Percentiles rank a stretch among this genome's conserved stretches.
Evolutionary conservation across 306 rosid species (phyloP).

Genomic region (Pyrus bretschneideri): DNA sequence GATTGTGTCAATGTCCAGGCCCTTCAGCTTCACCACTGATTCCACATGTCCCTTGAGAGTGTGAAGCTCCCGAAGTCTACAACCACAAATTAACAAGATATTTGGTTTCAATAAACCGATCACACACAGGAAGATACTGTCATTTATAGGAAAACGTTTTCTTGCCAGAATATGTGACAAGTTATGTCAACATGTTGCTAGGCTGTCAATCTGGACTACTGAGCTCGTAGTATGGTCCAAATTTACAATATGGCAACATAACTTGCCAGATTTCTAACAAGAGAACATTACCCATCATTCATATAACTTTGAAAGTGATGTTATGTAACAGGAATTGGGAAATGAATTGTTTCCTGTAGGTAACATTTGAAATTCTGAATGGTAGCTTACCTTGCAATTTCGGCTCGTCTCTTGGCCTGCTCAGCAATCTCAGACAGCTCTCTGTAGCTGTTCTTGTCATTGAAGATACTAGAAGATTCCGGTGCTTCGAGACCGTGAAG

Average conservation of each 20-base stretch:
- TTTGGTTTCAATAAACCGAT: background rate
- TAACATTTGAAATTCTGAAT: background rate
- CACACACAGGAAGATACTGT: background rate
- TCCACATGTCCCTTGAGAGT: conserved; percentile 98
- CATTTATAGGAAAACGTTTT: background rate
- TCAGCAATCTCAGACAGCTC: conserved; percentile 96
- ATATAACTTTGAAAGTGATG: background rate
- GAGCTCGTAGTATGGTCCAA: background rate
- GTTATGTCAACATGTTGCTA: background rate
- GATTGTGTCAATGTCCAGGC: conserved; percentile 82
- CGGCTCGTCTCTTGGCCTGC: conserved; percentile 98
- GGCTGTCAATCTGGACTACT: background rate
- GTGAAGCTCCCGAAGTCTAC: conserved; percentile 89
- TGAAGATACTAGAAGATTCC: conserved; percentile 44
- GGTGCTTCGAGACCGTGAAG: conserved; percentile 96
- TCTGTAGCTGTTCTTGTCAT: conserved; percentile 81
- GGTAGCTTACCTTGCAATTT: conserved; percentile 76
- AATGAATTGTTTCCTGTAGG: background rate
- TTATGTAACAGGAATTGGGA: background rate
- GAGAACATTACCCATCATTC: background rate
- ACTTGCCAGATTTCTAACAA: background rate
- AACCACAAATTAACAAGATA: background rate
- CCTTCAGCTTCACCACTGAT: conserved; percentile 96
- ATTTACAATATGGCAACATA: background rate
- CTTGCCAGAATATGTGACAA: background rate